phyloP scores from a whole-genome alignment of 345 rosid species.

The Euphorbia tirucalli region DNA sequence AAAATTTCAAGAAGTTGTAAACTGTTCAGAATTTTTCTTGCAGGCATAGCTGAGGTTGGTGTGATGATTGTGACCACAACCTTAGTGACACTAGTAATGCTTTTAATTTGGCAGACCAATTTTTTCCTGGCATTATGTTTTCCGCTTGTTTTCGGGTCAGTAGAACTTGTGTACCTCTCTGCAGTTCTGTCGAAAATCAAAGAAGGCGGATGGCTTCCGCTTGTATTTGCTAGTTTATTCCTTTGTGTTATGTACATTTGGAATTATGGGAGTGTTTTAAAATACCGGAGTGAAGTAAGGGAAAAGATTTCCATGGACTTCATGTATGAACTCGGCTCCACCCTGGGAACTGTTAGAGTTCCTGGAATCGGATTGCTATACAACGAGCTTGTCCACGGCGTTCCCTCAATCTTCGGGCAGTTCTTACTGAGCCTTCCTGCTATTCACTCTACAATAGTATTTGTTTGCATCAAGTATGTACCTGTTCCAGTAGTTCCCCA shows the following conservation, averaged over 20 bases:
- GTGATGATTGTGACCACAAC: conserved; percentile 89
- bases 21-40: conserved; percentile 15
- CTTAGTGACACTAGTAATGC: conserved; percentile 90
- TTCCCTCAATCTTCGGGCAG: conserved; percentile 88
- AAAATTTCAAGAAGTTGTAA: not conserved
- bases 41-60: conserved; percentile 98
- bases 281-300: conserved; percentile 88
- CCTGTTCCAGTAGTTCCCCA: conserved; percentile 92
- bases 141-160: conserved; percentile 74
- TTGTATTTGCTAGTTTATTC: conserved; percentile 69
- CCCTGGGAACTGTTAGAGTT: conserved; percentile 75
- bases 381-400: conserved; percentile 86
- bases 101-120: conserved; percentile 92
- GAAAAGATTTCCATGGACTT: conserved; percentile 84
- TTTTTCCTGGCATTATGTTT: conserved; percentile 72
- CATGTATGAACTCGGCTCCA: conserved; percentile 81
- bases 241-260: conserved; percentile 82
- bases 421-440: conserved; percentile 86
- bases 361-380: conserved; percentile 88
- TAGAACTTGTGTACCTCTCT: conserved; percentile 74
- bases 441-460: conserved; percentile 78
- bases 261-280: conserved; percentile 94
- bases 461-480: conserved; percentile 91
- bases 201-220: conserved; percentile 96
- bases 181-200: conserved; percentile 71